A percentile compares a stretch with the other conserved stretches of the same genome.
Conservation (phyloP, 495 filamentous ascomycete genomes). For the Aspergillus incahuasiensis region DNA sequence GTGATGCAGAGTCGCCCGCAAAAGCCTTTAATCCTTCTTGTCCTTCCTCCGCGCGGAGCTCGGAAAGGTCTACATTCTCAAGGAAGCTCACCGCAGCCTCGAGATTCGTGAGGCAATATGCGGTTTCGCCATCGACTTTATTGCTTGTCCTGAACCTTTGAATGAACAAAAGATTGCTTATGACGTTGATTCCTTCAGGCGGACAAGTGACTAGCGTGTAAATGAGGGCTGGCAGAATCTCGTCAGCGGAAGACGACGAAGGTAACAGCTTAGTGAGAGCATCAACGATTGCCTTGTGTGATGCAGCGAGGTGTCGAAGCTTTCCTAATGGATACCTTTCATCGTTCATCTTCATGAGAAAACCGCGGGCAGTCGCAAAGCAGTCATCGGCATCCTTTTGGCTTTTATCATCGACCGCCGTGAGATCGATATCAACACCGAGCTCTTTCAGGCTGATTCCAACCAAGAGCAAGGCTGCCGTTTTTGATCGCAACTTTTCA, state of each 20-base stretch:
- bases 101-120: constrained; percentile 93
- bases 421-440: constrained; percentile 64
- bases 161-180: constrained; percentile 91
- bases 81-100: constrained; percentile 94
- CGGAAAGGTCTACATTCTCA: constrained; percentile 95
- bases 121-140: constrained; percentile 87
- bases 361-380: constrained; percentile 68
- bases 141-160: constrained; percentile 84
- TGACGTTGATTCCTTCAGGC: constrained; percentile 78
- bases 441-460: constrained; percentile 86
- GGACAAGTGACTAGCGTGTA: constrained; percentile 90
- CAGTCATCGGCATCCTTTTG: constrained; percentile 67
- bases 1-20: constrained; percentile 50
- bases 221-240: constrained; percentile 93
- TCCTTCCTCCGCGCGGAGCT: constrained; percentile 76
- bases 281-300: constrained; percentile 93
- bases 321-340: constrained; percentile 86
- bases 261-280: constrained; percentile 67
- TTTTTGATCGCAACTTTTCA: constrained; percentile 91
- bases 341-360: constrained; percentile 77
- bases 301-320: constrained; percentile 78
- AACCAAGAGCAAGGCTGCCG: constrained; percentile 82
- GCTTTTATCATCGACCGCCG: constrained; percentile 50
- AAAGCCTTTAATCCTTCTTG: constrained; percentile 54
- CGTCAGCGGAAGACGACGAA: constrained; percentile 91